Evolutionary conservation across 768 basidiomycete species (phyloP).

Genomic region (Leccinum fibrillosum): DNA sequence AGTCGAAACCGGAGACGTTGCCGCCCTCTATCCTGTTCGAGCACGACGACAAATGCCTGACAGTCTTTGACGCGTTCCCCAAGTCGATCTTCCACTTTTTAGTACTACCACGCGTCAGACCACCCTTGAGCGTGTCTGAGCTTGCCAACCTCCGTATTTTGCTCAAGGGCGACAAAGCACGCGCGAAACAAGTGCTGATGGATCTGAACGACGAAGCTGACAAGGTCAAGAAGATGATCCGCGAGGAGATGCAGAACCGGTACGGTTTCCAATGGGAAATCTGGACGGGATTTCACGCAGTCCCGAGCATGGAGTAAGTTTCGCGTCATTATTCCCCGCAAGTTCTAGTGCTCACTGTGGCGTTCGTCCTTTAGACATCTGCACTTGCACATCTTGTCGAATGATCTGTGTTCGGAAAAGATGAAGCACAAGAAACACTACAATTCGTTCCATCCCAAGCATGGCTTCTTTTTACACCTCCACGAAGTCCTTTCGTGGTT

Average conservation of each 20-base stretch:
- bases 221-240: conserved; percentile 55
- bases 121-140: conserved; percentile 33
- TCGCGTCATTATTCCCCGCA: too few species aligned
- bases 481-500: conserved; percentile 82
- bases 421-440: conserved; percentile 90
- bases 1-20: conserved; percentile 45
- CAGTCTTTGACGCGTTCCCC: conserved; percentile 72
- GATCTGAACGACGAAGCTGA: conserved; percentile 56
- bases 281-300: conserved; percentile 81
- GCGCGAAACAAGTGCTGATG: conserved; percentile 51
- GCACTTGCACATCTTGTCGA: conserved; percentile 83
- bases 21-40: conserved; percentile 61
- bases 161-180: conserved; percentile 48
- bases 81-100: conserved; percentile 90
- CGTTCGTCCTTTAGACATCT: conserved; percentile 51
- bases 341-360: not conserved
- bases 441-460: conserved; percentile 84
- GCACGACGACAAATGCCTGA: conserved; percentile 51
- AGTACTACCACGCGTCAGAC: conserved; percentile 61
- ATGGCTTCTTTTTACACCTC: conserved; percentile 79
- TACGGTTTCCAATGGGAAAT: conserved; percentile 76
- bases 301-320: conserved; percentile 82
- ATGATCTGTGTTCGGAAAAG: conserved; percentile 63
- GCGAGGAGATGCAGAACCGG: conserved; percentile 74
- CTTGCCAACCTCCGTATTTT: conserved; percentile 57